These are phyloP conservation scores for Elaeagnus macrophylla DNA, from an alignment of 306 rosid species.

Conservation along the genomic window DNA sequence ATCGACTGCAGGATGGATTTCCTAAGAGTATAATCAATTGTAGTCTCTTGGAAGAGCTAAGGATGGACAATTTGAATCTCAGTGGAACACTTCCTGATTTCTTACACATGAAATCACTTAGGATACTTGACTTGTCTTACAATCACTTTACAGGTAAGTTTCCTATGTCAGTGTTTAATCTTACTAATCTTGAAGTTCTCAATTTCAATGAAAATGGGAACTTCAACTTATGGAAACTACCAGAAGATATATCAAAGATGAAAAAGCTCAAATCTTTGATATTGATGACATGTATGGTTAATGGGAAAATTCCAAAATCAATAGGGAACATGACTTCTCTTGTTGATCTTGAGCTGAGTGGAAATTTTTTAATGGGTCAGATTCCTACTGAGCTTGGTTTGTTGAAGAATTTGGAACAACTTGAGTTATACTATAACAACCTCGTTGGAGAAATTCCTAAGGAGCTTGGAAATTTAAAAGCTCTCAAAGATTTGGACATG, in stretches of 20 bases:
- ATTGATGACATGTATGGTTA: conserved; percentile 56
- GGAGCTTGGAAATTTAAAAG: conserved; percentile 69
- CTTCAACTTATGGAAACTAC: conserved; percentile 58
- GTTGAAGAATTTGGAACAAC: conserved; percentile 44
- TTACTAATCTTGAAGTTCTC: conserved; percentile 52
- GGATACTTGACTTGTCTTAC: conserved; percentile 63
- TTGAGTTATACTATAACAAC: conserved; percentile 82
- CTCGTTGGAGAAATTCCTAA: conserved; percentile 60
- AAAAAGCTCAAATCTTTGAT: conserved; percentile 48
- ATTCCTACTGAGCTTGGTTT: conserved; percentile 62
- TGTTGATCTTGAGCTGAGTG: conserved; percentile 69
- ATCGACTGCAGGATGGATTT: conserved; percentile 39
- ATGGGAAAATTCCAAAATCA: conserved; percentile 60
- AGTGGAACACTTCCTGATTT: conserved; percentile 58
- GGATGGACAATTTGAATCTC: conserved; percentile 37
- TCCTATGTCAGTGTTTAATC: conserved; percentile 68
- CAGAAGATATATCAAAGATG: conserved; percentile 33
- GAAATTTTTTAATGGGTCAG: conserved; percentile 55
- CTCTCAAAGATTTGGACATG: conserved; percentile 68
- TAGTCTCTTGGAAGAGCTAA: conserved; percentile 48
- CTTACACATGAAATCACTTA: conserved; percentile 46
- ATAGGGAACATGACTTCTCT: conserved; percentile 75
- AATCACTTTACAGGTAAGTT: conserved; percentile 59
- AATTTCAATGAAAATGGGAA: conserved; percentile 64
- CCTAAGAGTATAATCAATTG: conserved; percentile 49